A percentile compares a stretch with the other conserved stretches of the same genome.
phyloP scores from a whole-genome alignment of 306 rosid species.

The Dalbergia oliveri region DNA sequence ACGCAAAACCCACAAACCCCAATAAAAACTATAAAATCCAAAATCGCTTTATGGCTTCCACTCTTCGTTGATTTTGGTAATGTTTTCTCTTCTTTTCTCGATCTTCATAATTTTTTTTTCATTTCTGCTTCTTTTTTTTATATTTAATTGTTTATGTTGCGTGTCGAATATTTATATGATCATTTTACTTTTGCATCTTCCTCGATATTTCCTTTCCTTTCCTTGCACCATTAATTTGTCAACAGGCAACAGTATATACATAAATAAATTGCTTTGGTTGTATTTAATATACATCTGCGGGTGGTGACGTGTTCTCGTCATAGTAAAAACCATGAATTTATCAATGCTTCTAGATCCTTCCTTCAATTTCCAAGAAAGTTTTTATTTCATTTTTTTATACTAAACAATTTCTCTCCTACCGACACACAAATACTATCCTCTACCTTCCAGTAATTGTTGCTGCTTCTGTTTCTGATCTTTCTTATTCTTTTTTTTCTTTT shows the following conservation, averaged over 20 bases:
- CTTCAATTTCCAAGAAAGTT: constrained; percentile 17
- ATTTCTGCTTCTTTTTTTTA: no score
- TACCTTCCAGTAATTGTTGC: neutral
- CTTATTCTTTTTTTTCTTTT: neutral
- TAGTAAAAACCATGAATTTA: neutral
- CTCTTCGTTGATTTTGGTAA: neutral
- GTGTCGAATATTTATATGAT: constrained; percentile 27
- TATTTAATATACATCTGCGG: neutral
- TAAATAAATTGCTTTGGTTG: neutral
- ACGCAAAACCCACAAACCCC: neutral
- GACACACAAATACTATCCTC: neutral
- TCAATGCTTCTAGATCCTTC: constrained; percentile 51
- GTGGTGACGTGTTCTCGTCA: constrained; percentile 10
- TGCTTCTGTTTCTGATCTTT: constrained; percentile 13
- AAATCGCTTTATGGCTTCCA: neutral
- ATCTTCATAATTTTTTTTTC: neutral
- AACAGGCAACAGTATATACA: neutral
- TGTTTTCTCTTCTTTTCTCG: neutral
- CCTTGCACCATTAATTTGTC: neutral
- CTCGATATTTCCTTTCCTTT: constrained; percentile 4
- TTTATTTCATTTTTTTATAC: neutral
- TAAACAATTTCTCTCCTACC: constrained; percentile 8
- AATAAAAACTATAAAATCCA: neutral
- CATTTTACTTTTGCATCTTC: constrained; percentile 17
- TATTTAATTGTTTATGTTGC: constrained; percentile 10